Base-by-base conservation (phyloP, 2,329 filamentous ascomycete species). In the Nemania abortiva region DNA sequence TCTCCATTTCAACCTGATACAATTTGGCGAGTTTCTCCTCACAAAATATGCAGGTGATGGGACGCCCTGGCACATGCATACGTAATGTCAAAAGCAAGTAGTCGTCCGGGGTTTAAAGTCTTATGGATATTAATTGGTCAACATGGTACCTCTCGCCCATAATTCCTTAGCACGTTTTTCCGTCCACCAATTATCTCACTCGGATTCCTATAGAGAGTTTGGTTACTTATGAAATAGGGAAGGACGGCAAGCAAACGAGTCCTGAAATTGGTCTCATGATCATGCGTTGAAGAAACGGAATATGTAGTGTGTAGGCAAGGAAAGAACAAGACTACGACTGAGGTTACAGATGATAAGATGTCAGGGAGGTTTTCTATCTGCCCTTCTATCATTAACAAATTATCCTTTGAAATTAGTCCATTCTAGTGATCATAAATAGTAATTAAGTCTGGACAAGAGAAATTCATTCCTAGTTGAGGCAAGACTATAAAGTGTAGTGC, bases 91-190 rank as follows among this genome's bases (percentile, higher is more conserved):
- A 53, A 31, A 55, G 53, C 9, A 55, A 37, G 31, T 55, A 5
- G 53, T 22, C 9, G 53, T 54, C 52, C 29, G 15, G 20, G 24
- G 27, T 34, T 34, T 6, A n/a, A 27, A 31, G 18, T 55, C 53
- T 55, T 20, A 55, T 37, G 22, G 29, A 55, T n/a, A n/a, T n/a
- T 37, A 34, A 37, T 55, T 37, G 53, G 15, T 37, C 27, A 18
- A 11, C 53, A 20, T 37, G 10, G 2, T 22, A 24, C 15, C 53
- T 55, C 18, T 55, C n/a, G n/a, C 18, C 53, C 15, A 15, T 20
- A 13, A 37, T 15, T 13, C 29, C 27, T n/a, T 22, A n/a, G 29
- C 22, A 54, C 10, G 27, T 20, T 18, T 15, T n/a, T 54, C 49
- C 13, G 6, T 34, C 53, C 27, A 34, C 53, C 27, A 55, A 37